phyloP scores from a whole-genome alignment of 306 rosid genomes.

The Prinsepia uniflora region DNA sequence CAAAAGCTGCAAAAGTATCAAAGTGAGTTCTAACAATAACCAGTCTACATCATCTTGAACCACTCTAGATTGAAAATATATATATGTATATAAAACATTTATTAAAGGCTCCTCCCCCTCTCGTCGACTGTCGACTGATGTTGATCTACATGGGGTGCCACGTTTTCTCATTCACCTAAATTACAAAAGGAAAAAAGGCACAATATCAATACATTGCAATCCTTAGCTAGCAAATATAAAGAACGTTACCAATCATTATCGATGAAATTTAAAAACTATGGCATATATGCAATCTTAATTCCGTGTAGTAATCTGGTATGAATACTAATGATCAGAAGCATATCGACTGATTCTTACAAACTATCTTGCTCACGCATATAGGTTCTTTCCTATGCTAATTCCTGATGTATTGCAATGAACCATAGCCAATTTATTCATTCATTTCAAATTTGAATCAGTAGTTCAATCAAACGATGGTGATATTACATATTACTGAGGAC shows the following conservation, averaged over 20 bases:
- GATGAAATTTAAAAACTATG: not conserved
- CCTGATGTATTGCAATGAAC: not conserved
- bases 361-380: not conserved
- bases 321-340: not conserved
- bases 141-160: not conserved
- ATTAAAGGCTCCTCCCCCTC: not conserved
- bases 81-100: not conserved
- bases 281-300: not conserved
- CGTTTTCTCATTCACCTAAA: constrained; percentile 6
- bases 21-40: not conserved
- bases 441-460: not conserved
- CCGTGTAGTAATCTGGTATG: not conserved
- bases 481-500: not conserved
- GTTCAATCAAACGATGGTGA: not conserved
- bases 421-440: not conserved
- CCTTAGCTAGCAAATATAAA: not conserved
- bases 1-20: not conserved
- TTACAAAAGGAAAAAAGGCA: not conserved
- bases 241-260: not conserved
- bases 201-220: no score
- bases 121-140: not conserved
- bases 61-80: not conserved
- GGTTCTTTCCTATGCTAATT: not conserved
- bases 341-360: not conserved
- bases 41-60: not conserved